Base-by-base conservation (phyloP, 192 early-diverging fungal genomes). In the Spizellomyces sp. region DNA sequence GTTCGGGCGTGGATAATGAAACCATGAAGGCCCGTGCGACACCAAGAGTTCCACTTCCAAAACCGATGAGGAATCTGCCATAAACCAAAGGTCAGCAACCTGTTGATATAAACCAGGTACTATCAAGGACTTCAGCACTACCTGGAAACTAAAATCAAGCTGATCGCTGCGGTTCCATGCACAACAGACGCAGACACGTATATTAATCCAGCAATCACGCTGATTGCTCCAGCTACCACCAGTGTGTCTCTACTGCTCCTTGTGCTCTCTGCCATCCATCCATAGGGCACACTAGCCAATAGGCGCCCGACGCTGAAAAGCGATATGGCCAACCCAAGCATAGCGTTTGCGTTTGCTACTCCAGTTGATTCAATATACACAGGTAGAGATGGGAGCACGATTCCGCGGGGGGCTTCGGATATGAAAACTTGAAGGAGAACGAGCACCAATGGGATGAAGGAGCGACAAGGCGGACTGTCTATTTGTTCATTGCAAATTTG, bases 11-110 rank as follows among this genome's bases (percentile, higher is more conserved):
- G 54, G 56, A 15, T 45, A 10, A n/a, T 9, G 72, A 50, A 12
- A 70, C 75, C 21, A 77, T 27, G 47, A 74, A 77, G 0, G 75
- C 75, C 27, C 70, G 4, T n/a, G 17, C 59, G 21, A 77, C 65
- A 6, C 47, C 63, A 36, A 77, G 27, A 5, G 61, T 74, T 22
- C 70, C 69, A 8, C 69, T 77, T 22, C 60, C 56, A 42, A 74
- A 73, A n/a, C 75, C 75, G 42, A 76, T 42, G 1, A 15, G 14
- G 17, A 75, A 45, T 14, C 75, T 27, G 27, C 27, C 27, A 36
- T 36, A 36, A 36, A 3, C 27, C 27, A 36, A 36, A 0, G 27
- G 27, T 36, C 0, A 36, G 27, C 0, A 36, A 36, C 27, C 27
- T 36, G 27, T 36, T 36, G 27, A 36, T 36, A 36, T 36, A 36